Evolutionary conservation across 306 rosid genomes (phyloP), one percentile per base, ranked within the genome.

Genomic region (Calophaca sinica): DNA sequence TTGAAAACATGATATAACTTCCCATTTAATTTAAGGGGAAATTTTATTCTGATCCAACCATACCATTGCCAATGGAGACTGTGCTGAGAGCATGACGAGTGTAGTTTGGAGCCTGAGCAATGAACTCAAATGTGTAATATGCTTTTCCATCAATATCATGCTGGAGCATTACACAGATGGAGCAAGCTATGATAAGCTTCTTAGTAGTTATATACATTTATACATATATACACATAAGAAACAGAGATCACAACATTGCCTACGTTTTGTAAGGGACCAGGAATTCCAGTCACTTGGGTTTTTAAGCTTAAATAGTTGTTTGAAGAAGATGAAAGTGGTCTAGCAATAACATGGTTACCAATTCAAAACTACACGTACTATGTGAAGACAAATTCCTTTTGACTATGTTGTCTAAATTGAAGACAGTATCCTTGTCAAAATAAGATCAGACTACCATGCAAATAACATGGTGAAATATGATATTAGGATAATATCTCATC

Each of bases 31-130:
- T 57, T 44, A 33, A 33, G 36, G 36, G 2, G 36, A 2, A 33
- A 0, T 33, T 0, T 3, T 33, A 11, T 64, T 32, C 10, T 32
- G 62, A 51, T 26, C 48, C 31, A 84, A 45, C 41, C 81, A 51
- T 92, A 92, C 99, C 99, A 44, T 96, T 92, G 87, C 89, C 88
- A 26, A 96, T 79, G 61, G 92, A 79, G 63, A 96, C 85, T 7
- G 90, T 85, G 81, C 96, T 90, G 70, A 96, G 96, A 54, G 98
- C 98, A 32, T 96, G 99, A 36, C 98, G 98, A 66, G 97, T 96
- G 64, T 73, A 96, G 80, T 96, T 96, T 55, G 98, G 97, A 81
- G 99, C 99, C 78, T 89, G 81, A 53, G 98, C 98, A 74, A 86
- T 28, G 65, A 92, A 96, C 88, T 96, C 99, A 28, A 96, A 90